Conservation (phyloP, 257 asterid genomes). For the Voacanga thouarsii region DNA sequence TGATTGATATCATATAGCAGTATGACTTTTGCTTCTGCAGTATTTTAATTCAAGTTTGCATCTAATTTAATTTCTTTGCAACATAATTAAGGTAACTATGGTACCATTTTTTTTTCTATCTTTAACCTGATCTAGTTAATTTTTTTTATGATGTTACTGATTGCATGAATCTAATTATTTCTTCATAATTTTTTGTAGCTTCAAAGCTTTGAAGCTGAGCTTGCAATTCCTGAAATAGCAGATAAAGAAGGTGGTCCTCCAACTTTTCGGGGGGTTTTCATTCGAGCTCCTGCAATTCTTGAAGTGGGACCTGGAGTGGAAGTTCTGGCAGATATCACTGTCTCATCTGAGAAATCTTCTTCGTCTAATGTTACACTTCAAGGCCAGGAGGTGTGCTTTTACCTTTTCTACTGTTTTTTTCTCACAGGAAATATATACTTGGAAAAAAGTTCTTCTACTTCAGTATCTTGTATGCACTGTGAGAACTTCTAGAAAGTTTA, state of each 20-base stretch:
- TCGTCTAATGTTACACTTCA: conserved; percentile 29
- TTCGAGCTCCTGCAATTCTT: conserved; percentile 88
- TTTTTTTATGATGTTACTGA: conserved; percentile 3
- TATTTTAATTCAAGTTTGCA: not conserved
- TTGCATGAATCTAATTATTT: not conserved
- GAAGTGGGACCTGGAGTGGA: conserved; percentile 89
- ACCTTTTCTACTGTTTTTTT: not conserved
- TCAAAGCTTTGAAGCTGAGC: conserved; percentile 92
- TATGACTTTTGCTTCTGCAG: not conserved
- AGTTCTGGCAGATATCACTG: conserved; percentile 69
- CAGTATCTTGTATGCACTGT: not conserved
- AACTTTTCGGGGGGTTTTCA: conserved; percentile 74
- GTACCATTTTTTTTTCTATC: not conserved
- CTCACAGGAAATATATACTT: not conserved
- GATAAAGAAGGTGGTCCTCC: conserved; percentile 94
- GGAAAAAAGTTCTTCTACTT: not conserved
- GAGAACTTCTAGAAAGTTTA: not conserved
- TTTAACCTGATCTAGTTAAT: not conserved
- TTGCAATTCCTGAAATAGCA: conserved; percentile 70
- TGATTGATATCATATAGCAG: not conserved
- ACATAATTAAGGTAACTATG: not conserved
- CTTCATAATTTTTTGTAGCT: conserved; percentile 39
- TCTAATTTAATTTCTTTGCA: not conserved
- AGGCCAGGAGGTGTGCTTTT: conserved; percentile 42
- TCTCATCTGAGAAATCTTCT: conserved; percentile 40